phyloP scores from a whole-genome alignment of 2,329 filamentous ascomycete genomes.

The Alternaria infectoria region DNA sequence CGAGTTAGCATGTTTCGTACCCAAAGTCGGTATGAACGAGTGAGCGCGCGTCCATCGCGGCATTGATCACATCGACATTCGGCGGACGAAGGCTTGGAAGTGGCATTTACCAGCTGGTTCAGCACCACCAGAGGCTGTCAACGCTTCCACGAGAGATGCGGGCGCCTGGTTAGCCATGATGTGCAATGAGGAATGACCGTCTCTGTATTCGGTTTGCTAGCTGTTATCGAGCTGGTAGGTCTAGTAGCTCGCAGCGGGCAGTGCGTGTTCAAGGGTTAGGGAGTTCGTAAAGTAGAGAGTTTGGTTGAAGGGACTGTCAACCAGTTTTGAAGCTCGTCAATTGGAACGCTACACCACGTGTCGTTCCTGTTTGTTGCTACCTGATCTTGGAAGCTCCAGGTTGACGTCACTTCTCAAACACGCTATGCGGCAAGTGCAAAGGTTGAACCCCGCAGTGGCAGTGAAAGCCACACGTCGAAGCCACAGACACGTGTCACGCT shows the following conservation, averaged over 20 bases:
- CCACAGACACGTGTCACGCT: constrained; percentile 4
- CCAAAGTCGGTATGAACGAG: not conserved
- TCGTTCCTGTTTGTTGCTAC: constrained; percentile 1
- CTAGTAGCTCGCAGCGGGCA: not conserved
- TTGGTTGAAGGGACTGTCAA: not conserved
- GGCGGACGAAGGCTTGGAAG: not conserved
- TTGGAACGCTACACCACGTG: not conserved
- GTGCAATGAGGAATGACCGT: not conserved
- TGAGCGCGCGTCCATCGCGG: not conserved
- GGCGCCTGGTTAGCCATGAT: constrained; percentile 12
- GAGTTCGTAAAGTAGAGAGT: not conserved
- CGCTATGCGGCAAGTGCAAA: not conserved
- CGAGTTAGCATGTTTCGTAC: not conserved
- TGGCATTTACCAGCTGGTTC: constrained; percentile 47
- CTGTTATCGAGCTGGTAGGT: not conserved
- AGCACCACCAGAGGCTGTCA: constrained; percentile 51
- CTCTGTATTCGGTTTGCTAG: not conserved
- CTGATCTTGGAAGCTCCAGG: constrained; percentile 1
- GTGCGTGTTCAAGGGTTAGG: not conserved
- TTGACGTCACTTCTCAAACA: constrained; percentile 4
- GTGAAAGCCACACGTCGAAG: constrained; percentile 1
- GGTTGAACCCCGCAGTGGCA: constrained; percentile 2
- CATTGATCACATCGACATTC: not conserved
- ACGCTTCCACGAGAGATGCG: constrained; percentile 43
- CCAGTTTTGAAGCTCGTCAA: constrained; percentile 1